Percentiles rank a stretch among this genome's conserved stretches.
These are phyloP conservation scores for Pichia thaimueangensis DNA, from an alignment of 805 yeast species.

Conservation along the genomic window DNA sequence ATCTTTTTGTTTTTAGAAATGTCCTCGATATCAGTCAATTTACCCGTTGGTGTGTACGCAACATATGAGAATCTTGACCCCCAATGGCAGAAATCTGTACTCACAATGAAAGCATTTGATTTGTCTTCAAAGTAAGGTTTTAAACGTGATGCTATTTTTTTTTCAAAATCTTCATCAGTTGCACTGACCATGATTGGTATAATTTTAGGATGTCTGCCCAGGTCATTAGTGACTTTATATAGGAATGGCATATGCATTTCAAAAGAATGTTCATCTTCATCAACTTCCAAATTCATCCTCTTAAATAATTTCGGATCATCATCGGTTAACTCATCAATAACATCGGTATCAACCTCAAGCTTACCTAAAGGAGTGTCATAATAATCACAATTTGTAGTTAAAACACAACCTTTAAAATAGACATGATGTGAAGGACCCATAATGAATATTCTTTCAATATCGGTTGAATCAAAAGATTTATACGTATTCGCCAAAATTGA, in stretches of 20 bases:
- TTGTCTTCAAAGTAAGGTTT: constrained; percentile 48
- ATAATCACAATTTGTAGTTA: constrained; percentile 42
- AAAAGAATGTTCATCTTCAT: constrained; percentile 83
- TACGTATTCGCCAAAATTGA: constrained; percentile 71
- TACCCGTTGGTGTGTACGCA: constrained; percentile 38
- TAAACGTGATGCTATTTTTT: constrained; percentile 41
- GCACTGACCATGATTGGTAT: constrained; percentile 80
- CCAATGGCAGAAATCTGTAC: constrained; percentile 97
- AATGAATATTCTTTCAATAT: constrained; percentile 59
- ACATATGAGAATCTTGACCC: constrained; percentile 60
- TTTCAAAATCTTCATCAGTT: constrained; percentile 39
- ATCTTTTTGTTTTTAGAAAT: constrained; percentile 9
- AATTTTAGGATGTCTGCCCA: constrained; percentile 31
- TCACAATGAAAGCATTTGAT: constrained; percentile 63
- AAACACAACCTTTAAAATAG: constrained; percentile 58
- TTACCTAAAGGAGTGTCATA: constrained; percentile 84
- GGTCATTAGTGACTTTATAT: constrained; percentile 38
- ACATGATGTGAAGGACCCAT: constrained; percentile 94
- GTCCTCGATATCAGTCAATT: constrained; percentile 15
- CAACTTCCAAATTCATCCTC: constrained; percentile 52
- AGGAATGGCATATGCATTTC: constrained; percentile 91
- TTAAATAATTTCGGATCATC: constrained; percentile 38
- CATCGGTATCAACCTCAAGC: constrained; percentile 55
- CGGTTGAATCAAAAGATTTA: constrained; percentile 55
- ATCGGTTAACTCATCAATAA: constrained; percentile 31